These are phyloP conservation scores for Lactarius tabidus DNA, from an alignment of 768 basidiomycete genomes.

Conservation along the genomic window DNA sequence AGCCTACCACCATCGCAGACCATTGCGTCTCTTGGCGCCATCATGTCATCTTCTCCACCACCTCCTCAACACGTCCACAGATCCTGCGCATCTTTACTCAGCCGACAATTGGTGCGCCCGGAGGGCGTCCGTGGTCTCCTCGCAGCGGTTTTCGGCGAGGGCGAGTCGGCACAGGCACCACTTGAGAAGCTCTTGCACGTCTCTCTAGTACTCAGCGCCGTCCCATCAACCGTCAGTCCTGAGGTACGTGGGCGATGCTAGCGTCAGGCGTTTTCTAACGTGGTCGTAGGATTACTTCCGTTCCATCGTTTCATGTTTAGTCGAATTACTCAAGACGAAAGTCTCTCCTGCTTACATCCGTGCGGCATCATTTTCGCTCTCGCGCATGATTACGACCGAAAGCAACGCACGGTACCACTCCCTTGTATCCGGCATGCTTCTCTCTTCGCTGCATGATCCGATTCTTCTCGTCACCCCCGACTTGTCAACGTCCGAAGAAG, in stretches of 20 bases:
- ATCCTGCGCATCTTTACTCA: slow-evolving; percentile 59
- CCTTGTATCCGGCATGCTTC: slow-evolving; percentile 37
- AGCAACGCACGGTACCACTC: slow-evolving; percentile 29
- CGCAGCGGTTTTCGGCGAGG: slow-evolving; percentile 64
- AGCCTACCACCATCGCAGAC: slow-evolving; percentile 65
- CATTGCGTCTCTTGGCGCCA: slow-evolving; percentile 58
- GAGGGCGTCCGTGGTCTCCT: slow-evolving; percentile 69
- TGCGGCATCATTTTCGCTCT: slow-evolving; percentile 64
- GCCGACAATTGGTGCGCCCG: slow-evolving; percentile 64
- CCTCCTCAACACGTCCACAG: slow-evolving; percentile 50
- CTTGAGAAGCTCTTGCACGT: slow-evolving; percentile 73
- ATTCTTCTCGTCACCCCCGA: slow-evolving; percentile 34
- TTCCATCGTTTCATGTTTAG: slow-evolving; percentile 50
- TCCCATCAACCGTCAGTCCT: slow-evolving; percentile 52
- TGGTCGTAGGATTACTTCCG: slow-evolving; percentile 55
- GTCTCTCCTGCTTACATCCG: slow-evolving; percentile 46
- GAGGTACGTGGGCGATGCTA: slow-evolving; percentile 42
- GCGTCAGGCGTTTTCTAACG: neutral
- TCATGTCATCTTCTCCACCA: slow-evolving; percentile 42
- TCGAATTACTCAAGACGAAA: slow-evolving; percentile 43
- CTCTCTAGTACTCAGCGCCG: slow-evolving; percentile 55
- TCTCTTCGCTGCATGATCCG: slow-evolving; percentile 51
- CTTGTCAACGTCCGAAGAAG: slow-evolving; percentile 8
- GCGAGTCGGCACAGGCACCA: slow-evolving; percentile 51
- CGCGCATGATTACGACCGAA: slow-evolving; percentile 53